Conservation (phyloP, 2,329 filamentous ascomycete species). For the Microcyclosporella mali region DNA sequence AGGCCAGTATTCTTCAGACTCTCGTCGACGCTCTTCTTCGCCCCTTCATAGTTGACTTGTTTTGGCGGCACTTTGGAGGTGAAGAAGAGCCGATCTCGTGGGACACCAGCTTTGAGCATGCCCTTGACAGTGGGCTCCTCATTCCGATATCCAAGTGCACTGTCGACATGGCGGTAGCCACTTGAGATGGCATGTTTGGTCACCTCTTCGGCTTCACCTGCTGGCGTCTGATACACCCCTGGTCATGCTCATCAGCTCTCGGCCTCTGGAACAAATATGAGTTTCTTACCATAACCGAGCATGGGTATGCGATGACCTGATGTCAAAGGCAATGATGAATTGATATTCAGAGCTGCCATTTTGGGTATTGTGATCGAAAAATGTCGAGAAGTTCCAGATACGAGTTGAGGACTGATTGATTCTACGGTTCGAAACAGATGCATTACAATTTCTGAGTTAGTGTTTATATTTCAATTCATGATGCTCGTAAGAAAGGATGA, state of each 20-base stretch:
- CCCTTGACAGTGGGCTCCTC: slow-evolving; percentile 50
- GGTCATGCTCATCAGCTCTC: neutral
- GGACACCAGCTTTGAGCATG: slow-evolving; percentile 47
- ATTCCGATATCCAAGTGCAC: slow-evolving; percentile 52
- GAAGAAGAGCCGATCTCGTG: slow-evolving; percentile 54
- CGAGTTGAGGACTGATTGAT: neutral
- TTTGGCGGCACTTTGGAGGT: slow-evolving; percentile 54
- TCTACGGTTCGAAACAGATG: slow-evolving; percentile 5
- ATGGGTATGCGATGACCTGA: slow-evolving; percentile 57
- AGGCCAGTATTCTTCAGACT: slow-evolving; percentile 56
- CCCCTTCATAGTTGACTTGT: slow-evolving; percentile 55
- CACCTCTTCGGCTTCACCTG: slow-evolving; percentile 52
- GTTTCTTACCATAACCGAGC: slow-evolving; percentile 51
- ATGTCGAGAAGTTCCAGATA: slow-evolving; percentile 5
- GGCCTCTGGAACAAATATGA: neutral
- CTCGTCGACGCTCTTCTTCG: slow-evolving; percentile 57
- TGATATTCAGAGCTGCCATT: slow-evolving; percentile 43
- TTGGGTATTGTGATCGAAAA: slow-evolving; percentile 16
- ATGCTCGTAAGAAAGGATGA: no score
- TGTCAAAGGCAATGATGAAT: slow-evolving; percentile 47
- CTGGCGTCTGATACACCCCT: slow-evolving; percentile 41
- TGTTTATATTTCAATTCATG: no score
- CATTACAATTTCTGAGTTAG: slow-evolving; percentile 3
- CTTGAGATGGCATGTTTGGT: slow-evolving; percentile 50
- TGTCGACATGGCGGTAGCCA: slow-evolving; percentile 58